Evolutionary conservation across 2,329 filamentous ascomycete genomes (phyloP).

Genomic region (Microsporum audouinii): DNA sequence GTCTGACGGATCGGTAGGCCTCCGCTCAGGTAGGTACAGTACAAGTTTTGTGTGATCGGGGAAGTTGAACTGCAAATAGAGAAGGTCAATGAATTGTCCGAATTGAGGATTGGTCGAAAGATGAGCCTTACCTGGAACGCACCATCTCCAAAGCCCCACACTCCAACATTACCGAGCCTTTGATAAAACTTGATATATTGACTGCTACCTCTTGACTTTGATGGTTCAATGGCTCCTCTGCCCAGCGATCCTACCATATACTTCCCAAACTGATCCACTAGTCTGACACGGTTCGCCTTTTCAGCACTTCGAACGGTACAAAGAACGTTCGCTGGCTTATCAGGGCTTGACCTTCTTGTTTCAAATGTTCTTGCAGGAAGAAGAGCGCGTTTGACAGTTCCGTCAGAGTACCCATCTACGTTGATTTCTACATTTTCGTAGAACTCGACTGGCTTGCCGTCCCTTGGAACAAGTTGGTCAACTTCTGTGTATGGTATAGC

Average conservation of each 20-base stretch:
- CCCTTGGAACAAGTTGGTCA: conserved; percentile 35
- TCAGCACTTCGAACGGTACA: conserved; percentile 33
- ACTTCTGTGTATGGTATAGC: conserved; percentile 27
- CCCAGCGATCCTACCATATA: conserved; percentile 42
- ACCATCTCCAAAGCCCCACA: conserved; percentile 42
- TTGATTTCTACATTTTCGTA: conserved; percentile 35
- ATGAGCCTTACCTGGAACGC: conserved; percentile 31
- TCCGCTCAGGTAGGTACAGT: conserved; percentile 32
- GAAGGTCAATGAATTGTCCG: not conserved
- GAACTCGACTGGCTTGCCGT: conserved; percentile 36
- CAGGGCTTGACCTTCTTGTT: conserved; percentile 23
- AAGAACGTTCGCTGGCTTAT: conserved; percentile 21
- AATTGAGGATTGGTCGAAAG: not conserved
- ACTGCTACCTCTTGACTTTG: conserved; percentile 20
- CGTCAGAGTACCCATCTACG: conserved; percentile 18
- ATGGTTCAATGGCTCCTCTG: conserved; percentile 29
- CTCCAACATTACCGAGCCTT: conserved; percentile 41
- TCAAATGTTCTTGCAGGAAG: conserved; percentile 33
- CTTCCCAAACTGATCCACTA: conserved; percentile 41
- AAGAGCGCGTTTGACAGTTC: conserved; percentile 32
- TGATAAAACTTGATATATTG: conserved; percentile 41
- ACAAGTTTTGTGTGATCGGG: conserved; percentile 43
- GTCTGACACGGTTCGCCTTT: conserved; percentile 38
- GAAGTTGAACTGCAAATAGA: conserved; percentile 35
- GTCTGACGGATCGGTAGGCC: conserved; percentile 10